A percentile compares a stretch with the other conserved stretches of the same genome.
phyloP scores from a whole-genome alignment of 495 filamentous ascomycete species.

The Daldinia loculata region DNA sequence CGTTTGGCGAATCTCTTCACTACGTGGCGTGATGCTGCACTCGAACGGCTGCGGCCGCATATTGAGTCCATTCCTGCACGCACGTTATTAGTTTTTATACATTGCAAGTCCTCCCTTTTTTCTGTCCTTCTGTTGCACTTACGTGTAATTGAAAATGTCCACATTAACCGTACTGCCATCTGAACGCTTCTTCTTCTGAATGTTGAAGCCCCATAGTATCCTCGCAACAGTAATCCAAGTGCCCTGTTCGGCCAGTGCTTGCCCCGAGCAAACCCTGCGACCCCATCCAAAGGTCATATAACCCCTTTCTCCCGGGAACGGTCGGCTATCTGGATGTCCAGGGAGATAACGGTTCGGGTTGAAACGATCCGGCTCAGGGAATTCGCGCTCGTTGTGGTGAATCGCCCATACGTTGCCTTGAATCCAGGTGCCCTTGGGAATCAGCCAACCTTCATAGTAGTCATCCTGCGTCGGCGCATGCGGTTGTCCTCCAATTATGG shows the following conservation, averaged over 20 bases:
- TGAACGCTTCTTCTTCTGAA: slow-evolving; percentile 58
- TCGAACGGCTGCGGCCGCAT: slow-evolving; percentile 64
- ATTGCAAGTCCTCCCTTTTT: background rate
- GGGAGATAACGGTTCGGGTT: slow-evolving; percentile 58
- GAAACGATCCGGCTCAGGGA: slow-evolving; percentile 68
- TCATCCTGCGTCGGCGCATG: slow-evolving; percentile 69
- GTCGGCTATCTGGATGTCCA: slow-evolving; percentile 58
- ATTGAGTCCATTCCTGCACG: slow-evolving; percentile 63
- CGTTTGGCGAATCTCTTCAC: slow-evolving; percentile 57
- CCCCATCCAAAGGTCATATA: slow-evolving; percentile 74
- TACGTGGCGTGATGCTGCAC: slow-evolving; percentile 59
- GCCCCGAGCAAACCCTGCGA: slow-evolving; percentile 66
- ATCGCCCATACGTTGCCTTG: slow-evolving; percentile 73
- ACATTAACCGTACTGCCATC: slow-evolving; percentile 60
- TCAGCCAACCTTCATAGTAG: slow-evolving; percentile 63
- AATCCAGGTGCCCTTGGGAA: slow-evolving; percentile 64
- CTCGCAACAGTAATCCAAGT: slow-evolving; percentile 65
- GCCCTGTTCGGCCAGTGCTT: slow-evolving; percentile 66
- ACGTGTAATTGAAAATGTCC: slow-evolving; percentile 59
- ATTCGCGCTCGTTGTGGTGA: slow-evolving; percentile 69
- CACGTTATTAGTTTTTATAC: slow-evolving; percentile 15
- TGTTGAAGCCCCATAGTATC: slow-evolving; percentile 64
- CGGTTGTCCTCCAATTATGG: slow-evolving; percentile 69
- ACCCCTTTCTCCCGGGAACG: slow-evolving; percentile 66
- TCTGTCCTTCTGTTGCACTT: slow-evolving; percentile 9